Conservation (phyloP, 1,139 yeast genomes). For the Geotrichum candidum region DNA sequence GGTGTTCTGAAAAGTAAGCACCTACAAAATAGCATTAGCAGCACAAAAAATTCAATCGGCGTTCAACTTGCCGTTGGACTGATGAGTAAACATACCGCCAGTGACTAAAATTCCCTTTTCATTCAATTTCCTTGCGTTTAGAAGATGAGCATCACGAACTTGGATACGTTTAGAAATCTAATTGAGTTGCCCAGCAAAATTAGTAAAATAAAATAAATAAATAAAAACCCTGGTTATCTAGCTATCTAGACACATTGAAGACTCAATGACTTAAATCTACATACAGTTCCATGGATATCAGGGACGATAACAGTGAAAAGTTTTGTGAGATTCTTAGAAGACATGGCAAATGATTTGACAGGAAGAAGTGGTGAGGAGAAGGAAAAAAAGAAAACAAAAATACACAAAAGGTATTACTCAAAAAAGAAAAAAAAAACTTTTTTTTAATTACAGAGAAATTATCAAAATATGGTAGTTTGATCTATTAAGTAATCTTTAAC, state of each 20-base stretch:
- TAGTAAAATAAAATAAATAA: neutral
- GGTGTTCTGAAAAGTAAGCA: conserved; percentile 35
- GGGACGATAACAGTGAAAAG: conserved; percentile 51
- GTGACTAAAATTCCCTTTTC: conserved; percentile 52
- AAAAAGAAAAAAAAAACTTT: no score
- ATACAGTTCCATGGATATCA: conserved; percentile 59
- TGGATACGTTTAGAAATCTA: conserved; percentile 29
- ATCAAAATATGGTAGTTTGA: no score
- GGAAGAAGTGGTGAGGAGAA: neutral
- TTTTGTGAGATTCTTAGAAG: neutral
- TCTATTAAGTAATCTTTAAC: neutral
- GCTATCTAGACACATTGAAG: neutral
- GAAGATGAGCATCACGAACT: conserved; percentile 55
- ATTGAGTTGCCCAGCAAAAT: neutral
- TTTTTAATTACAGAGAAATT: no score
- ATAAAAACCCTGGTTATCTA: no score
- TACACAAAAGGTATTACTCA: no score
- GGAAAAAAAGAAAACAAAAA: neutral
- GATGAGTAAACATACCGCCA: conserved; percentile 47
- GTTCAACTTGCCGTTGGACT: conserved; percentile 35
- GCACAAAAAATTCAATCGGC: conserved; percentile 45
- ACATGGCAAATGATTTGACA: neutral
- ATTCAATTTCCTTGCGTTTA: conserved; percentile 47
- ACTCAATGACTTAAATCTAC: conserved; percentile 29
- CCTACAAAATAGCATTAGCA: conserved; percentile 40